Base-by-base conservation (phyloP, 208 protist species). In the Strigomonas oncopelti region DNA sequence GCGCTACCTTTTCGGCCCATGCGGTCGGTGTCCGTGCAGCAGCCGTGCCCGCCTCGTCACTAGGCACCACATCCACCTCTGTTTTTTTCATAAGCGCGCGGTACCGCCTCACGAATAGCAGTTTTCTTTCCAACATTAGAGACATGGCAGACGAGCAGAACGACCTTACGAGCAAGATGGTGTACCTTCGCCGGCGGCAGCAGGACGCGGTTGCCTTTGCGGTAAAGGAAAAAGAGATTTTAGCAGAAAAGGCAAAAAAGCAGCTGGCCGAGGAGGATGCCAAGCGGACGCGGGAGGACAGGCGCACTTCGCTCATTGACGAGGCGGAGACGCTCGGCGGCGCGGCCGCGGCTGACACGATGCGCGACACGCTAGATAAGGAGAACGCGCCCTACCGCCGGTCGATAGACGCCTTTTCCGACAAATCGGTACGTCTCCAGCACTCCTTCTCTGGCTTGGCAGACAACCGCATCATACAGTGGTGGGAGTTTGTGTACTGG, bases 401-500 rank as follows among this genome's bases (percentile, higher is more conserved):
- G 45, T 95, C 90, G 32, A 77, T 92, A 20, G 87, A 93, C 61
- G 87, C 87, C 54, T 95, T 95, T 79, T 87, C 85, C 11, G 84
- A 93, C 65, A 88, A 87, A 45, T 85, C 77, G 51, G 90, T 95
- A 36, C 78, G 75, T 20, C 78, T 95, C 42, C 84, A 92, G 67
- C 90, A 91, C 77, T 85, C 90, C 77, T 93, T 92, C 63, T 83
- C 87, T 51, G 90, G 90, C 38, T 67, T 92, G 25, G 87, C 85
- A 18, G 90, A 92, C 67, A 93, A 90, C 69, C 85, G 90, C 48
- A 85, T 93, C 42, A 90, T 95, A 31, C 77, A 62, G n/a, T 93
- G 87, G 90, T 93, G 87, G 84, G 90, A 95, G 62, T 68, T 67
- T 27, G 32, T 81, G 5, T 95, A 95, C 75, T 95, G 87, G 87